phyloP scores from a whole-genome alignment of 2,329 filamentous ascomycete genomes.

The Thielaviopsis euricoi region DNA sequence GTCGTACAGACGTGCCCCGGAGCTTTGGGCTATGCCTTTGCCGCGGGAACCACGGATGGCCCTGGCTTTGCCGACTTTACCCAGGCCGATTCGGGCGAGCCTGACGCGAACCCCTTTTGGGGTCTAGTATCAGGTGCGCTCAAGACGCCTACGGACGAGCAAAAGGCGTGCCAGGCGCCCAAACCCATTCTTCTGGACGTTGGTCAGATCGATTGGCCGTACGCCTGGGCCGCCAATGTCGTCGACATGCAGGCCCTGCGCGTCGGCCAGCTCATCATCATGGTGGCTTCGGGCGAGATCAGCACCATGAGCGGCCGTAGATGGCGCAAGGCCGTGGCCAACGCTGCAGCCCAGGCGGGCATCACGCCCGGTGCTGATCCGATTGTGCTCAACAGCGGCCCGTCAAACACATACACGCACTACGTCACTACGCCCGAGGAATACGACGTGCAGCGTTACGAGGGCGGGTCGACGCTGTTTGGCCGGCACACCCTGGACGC shows the following conservation, averaged over 20 bases:
- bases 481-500: constrained; percentile 72
- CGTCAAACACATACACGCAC: constrained; percentile 68
- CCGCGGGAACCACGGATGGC: constrained; percentile 76
- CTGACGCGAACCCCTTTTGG: constrained; percentile 64
- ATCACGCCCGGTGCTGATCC: constrained; percentile 29
- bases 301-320: constrained; percentile 83
- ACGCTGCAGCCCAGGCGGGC: constrained; percentile 28
- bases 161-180: constrained; percentile 58
- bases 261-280: constrained; percentile 68
- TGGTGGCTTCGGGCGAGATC: constrained; percentile 74
- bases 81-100: constrained; percentile 57
- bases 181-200: constrained; percentile 82
- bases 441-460: constrained; percentile 59
- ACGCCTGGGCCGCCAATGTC: constrained; percentile 76
- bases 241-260: constrained; percentile 74
- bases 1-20: constrained; percentile 63
- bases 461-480: constrained; percentile 78
- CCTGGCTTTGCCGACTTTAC: constrained; percentile 83
- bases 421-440: constrained; percentile 18
- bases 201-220: constrained; percentile 57
- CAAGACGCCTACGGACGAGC: constrained; percentile 49
- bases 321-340: constrained; percentile 57
- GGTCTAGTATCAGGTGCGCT: constrained; percentile 53
- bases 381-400: constrained; percentile 65
- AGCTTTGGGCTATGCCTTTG: constrained; percentile 76